A percentile compares a stretch with the other conserved stretches of the same genome.
Conservation (phyloP, 768 basidiomycete genomes). For the Lanmaoa rubissima region DNA sequence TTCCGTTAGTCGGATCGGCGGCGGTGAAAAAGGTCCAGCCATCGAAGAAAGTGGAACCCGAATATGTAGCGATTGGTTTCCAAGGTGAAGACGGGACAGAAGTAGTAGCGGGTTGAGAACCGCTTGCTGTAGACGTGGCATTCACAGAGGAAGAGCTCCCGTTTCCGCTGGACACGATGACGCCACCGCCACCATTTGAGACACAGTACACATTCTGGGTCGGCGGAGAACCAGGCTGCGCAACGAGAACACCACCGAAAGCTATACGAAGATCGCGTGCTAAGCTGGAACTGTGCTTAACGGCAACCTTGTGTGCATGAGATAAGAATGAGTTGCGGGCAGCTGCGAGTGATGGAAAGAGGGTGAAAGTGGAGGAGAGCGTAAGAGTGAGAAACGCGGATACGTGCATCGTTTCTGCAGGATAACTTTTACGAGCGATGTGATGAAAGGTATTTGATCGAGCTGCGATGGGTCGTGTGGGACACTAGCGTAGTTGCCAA, state of each 20-base stretch:
- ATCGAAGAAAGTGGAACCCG: slow-evolving; percentile 75
- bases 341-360: slow-evolving; percentile 22
- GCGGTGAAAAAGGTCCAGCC: slow-evolving; percentile 73
- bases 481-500: background rate
- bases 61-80: slow-evolving; percentile 57
- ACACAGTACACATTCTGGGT: slow-evolving; percentile 39
- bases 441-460: background rate
- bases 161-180: slow-evolving; percentile 18
- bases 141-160: slow-evolving; percentile 24
- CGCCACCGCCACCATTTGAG: slow-evolving; percentile 19
- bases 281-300: slow-evolving; percentile 56
- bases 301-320: slow-evolving; percentile 52
- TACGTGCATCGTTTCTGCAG: slow-evolving; percentile 25
- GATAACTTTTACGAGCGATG: slow-evolving; percentile 1
- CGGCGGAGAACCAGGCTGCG: slow-evolving; percentile 35
- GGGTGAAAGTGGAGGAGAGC: slow-evolving; percentile 29
- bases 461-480: background rate
- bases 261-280: slow-evolving; percentile 70
- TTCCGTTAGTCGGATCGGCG: slow-evolving; percentile 75
- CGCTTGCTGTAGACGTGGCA: slow-evolving; percentile 22
- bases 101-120: slow-evolving; percentile 17
- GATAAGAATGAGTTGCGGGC: slow-evolving; percentile 36
- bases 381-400: slow-evolving; percentile 31
- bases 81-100: slow-evolving; percentile 47
- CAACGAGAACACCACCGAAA: slow-evolving; percentile 51